phyloP scores from a whole-genome alignment of 441 rosid species.

The Syzygium syzygioides region DNA sequence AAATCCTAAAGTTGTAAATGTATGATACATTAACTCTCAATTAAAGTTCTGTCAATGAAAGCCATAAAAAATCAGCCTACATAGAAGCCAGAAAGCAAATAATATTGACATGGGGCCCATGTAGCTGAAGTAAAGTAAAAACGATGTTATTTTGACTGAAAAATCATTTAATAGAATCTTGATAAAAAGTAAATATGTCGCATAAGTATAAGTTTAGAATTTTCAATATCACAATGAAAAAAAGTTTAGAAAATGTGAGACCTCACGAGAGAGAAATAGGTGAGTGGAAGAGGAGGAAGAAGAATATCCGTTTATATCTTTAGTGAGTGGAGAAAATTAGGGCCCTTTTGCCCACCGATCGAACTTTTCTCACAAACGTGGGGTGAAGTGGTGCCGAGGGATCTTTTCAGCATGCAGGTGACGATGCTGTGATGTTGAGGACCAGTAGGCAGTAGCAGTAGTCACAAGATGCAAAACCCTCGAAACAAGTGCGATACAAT shows the following conservation, averaged over 20 bases:
- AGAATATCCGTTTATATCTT: not conserved
- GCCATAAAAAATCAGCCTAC: too few species aligned
- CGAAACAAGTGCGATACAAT: not conserved
- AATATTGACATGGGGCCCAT: too few species aligned
- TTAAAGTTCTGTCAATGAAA: too few species aligned
- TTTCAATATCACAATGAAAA: too few species aligned
- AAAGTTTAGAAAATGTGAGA: not conserved
- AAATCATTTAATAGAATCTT: too few species aligned
- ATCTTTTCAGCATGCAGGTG: not conserved
- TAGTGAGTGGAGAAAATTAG: not conserved
- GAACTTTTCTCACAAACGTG: slow-evolving; percentile 12
- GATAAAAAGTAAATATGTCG: too few species aligned
- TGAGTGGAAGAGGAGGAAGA: not conserved
- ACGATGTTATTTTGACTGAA: too few species aligned
- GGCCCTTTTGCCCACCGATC: slow-evolving; percentile 2
- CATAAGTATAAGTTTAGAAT: too few species aligned
- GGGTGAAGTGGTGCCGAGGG: not conserved
- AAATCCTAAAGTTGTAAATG: too few species aligned
- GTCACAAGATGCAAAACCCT: not conserved
- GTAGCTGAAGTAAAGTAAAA: too few species aligned
- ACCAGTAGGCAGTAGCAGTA: not conserved
- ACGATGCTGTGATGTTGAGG: not conserved
- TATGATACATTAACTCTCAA: too few species aligned
- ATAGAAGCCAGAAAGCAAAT: too few species aligned
- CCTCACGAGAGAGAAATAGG: not conserved